A percentile compares a stretch with the other conserved stretches of the same genome.
These are phyloP conservation scores for Dothistroma septosporum DNA, from an alignment of 2,329 filamentous ascomycete species.

Conservation along the genomic window DNA sequence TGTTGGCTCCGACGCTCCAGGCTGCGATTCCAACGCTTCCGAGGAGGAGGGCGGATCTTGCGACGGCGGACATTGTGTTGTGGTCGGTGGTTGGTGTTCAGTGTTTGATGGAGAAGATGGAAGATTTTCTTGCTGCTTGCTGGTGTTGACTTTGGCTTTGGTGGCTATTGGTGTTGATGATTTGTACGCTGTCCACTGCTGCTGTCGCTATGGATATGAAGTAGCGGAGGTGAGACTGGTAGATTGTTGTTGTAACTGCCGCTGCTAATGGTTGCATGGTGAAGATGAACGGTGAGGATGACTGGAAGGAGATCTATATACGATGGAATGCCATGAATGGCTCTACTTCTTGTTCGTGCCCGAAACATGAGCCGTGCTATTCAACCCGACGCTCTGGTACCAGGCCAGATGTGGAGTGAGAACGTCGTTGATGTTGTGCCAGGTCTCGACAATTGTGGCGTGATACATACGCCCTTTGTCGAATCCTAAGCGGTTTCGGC, in stretches of 20 bases:
- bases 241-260: constrained; percentile 2
- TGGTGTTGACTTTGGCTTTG: background rate
- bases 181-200: background rate
- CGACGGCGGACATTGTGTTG: background rate
- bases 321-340: background rate
- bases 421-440: background rate
- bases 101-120: background rate
- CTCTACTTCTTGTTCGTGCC: background rate
- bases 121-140: background rate
- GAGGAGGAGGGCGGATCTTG: background rate
- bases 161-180: background rate
- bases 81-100: background rate
- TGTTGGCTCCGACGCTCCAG: background rate
- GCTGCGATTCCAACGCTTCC: background rate
- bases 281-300: background rate
- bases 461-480: background rate
- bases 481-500: background rate
- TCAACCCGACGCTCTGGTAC: background rate
- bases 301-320: background rate
- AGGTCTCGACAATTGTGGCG: background rate
- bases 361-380: background rate
- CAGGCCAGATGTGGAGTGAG: background rate
- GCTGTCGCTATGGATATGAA: background rate
- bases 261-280: constrained; percentile 1
- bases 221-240: constrained; percentile 3